Base-by-base conservation (phyloP, 169 alveolate species). In the Plasmodium gaboni region DNA sequence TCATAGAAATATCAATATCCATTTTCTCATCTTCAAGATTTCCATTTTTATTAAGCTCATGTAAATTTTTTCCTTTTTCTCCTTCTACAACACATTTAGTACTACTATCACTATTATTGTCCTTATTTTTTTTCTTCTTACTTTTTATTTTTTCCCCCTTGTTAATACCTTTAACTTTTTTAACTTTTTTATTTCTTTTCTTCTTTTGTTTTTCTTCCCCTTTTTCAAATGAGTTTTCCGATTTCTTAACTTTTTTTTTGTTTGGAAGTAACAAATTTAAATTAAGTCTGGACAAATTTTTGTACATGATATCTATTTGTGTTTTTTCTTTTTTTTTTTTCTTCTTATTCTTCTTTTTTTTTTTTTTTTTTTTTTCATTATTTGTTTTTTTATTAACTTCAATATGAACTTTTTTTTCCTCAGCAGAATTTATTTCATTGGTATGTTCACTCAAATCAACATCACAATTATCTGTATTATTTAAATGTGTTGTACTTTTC, bases 231-330 rank as follows among this genome's bases (percentile, higher is more conserved):
- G 5, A n/a, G 3, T 2, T 8, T 26, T 69, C 44, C 32, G 63
- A 44, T 15, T 69, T 69, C 3, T 19, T 19, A 17, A 12, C 73
- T 48, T 73, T 73, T 65, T 42, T 32, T 9, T 38, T 50, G 13
- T 9, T 12, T 19, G 72, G 13, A 28, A 61, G 38, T 28, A 28
- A 53, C 22, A 64, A 76, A 22, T 61, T 68, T 22, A 76, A 76
- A 32, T 76, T 76, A 17, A 76, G 17, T 13, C 61, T 17, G 6
- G 88, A 76, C 50, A 76, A 38, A 26, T 76, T 44, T 10, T 64
- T 76, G 55, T 76, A 76, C 88, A 76, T 76, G 22, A 63, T 48
- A 64, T 28, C 38, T 28, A 28, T 28, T 28, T 28, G 38, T 28
- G 3, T 28, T 28, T 28, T 28, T 28, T 28, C 38, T 28, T 28